phyloP scores from a whole-genome alignment of 2,329 filamentous ascomycete genomes.

The Fusarium lateritium region DNA sequence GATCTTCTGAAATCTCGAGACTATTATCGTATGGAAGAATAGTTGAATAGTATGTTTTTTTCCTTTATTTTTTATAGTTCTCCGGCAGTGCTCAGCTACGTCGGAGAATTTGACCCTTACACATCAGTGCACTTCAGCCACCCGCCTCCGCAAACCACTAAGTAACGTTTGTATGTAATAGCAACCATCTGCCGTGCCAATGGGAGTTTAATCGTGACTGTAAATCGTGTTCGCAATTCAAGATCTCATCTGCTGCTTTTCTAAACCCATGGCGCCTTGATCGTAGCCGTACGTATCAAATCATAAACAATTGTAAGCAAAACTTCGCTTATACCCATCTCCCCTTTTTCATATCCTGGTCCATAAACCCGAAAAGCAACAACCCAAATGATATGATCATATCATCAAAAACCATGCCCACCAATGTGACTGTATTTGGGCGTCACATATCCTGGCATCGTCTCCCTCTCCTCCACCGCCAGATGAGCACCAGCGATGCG shows the following conservation, averaged over 20 bases:
- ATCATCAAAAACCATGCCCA: conserved; percentile 19
- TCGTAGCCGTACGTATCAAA: conserved; percentile 2
- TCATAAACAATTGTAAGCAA: neutral
- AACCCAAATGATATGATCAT: conserved; percentile 1
- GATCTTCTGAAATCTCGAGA: neutral
- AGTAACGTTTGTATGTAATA: neutral
- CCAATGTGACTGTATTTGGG: conserved; percentile 37
- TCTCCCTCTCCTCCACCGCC: conserved; percentile 59
- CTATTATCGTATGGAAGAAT: conserved; percentile 1
- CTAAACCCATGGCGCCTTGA: neutral
- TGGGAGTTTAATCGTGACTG: neutral
- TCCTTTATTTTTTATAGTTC: neutral
- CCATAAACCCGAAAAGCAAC: neutral
- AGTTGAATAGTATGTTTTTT: conserved; percentile 2
- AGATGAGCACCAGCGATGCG: conserved; percentile 72
- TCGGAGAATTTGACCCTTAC: neutral
- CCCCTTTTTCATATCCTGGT: conserved; percentile 13
- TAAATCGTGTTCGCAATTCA: neutral
- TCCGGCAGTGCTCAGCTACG: neutral
- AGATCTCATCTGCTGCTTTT: neutral
- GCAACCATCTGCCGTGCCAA: neutral
- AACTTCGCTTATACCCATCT: conserved; percentile 14
- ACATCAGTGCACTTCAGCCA: neutral
- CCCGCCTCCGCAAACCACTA: neutral
- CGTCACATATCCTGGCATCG: conserved; percentile 44